A percentile compares a stretch with the other conserved stretches of the same genome.
These are phyloP conservation scores for Nidula microcarpa DNA, from an alignment of 768 basidiomycete genomes.

Conservation along the genomic window DNA sequence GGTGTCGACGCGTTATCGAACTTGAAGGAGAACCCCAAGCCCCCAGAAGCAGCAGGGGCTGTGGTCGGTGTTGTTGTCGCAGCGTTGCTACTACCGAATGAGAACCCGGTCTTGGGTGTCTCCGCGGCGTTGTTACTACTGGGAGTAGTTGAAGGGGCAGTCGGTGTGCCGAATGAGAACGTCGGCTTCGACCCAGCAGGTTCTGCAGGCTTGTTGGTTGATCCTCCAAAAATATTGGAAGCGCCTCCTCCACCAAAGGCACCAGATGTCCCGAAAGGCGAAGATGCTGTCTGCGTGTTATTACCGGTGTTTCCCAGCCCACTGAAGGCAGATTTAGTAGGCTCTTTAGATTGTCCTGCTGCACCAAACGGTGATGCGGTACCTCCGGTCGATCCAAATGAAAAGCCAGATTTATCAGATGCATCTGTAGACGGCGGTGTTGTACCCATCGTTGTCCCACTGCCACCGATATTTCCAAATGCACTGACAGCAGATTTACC, in stretches of 20 bases:
- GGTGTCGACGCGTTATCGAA: constrained; percentile 13
- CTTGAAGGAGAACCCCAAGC: constrained; percentile 7
- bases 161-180: constrained; percentile 6
- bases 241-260: neutral
- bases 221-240: constrained; percentile 2
- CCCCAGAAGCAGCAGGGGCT: constrained; percentile 7
- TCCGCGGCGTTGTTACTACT: constrained; percentile 7
- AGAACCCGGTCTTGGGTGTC: neutral
- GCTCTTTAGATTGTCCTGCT: neutral
- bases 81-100: constrained; percentile 3
- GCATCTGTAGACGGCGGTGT: too few relatives aligned
- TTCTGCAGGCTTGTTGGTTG: constrained; percentile 6
- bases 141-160: constrained; percentile 8
- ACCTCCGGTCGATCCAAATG: neutral
- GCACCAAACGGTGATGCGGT: neutral
- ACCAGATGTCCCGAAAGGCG: constrained; percentile 3
- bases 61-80: constrained; percentile 12
- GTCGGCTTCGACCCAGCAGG: neutral
- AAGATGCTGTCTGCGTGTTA: too few relatives aligned
- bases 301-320: too few relatives aligned
- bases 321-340: too few relatives aligned
- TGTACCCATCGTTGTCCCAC: too few relatives aligned
- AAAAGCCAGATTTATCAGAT: neutral
- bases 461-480: too few relatives aligned
- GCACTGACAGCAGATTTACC: too few relatives aligned